Conservation (phyloP, 208 protist genomes). For the Acanthamoeba triangularis region DNA sequence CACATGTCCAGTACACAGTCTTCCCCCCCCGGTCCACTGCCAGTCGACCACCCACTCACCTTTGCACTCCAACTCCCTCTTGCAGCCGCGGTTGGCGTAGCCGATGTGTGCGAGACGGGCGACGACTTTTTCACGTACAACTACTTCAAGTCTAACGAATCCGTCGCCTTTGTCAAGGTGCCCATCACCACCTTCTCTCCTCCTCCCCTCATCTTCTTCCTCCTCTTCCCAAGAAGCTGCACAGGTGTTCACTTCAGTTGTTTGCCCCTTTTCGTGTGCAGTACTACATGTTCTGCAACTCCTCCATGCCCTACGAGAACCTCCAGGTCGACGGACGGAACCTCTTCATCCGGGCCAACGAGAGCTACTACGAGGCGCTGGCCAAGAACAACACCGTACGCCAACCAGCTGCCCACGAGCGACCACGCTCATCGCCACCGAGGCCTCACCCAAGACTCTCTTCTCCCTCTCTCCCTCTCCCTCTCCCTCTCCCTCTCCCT, state of each 20-base stretch:
- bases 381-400: constrained; percentile 28
- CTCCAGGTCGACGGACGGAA: not conserved
- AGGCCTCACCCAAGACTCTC: not conserved
- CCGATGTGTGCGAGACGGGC: constrained; percentile 50
- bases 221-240: too few relatives aligned
- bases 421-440: not conserved
- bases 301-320: constrained; percentile 7
- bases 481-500: not conserved
- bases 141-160: constrained; percentile 1
- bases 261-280: not conserved
- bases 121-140: constrained; percentile 41
- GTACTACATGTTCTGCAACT: constrained; percentile 66
- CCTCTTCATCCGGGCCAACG: not conserved
- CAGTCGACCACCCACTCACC: not conserved
- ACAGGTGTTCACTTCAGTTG: not conserved
- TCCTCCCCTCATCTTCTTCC: not conserved
- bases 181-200: not conserved
- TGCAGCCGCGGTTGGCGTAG: not conserved
- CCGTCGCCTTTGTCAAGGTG: constrained; percentile 10
- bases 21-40: too few relatives aligned
- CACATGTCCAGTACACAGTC: constrained; percentile 34
- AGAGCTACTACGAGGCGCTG: constrained; percentile 40
- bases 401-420: not conserved
- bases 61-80: not conserved
- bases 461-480: not conserved